These are phyloP conservation scores for Mallotus nudiflorus DNA, from an alignment of 345 rosid species.

Conservation along the genomic window DNA sequence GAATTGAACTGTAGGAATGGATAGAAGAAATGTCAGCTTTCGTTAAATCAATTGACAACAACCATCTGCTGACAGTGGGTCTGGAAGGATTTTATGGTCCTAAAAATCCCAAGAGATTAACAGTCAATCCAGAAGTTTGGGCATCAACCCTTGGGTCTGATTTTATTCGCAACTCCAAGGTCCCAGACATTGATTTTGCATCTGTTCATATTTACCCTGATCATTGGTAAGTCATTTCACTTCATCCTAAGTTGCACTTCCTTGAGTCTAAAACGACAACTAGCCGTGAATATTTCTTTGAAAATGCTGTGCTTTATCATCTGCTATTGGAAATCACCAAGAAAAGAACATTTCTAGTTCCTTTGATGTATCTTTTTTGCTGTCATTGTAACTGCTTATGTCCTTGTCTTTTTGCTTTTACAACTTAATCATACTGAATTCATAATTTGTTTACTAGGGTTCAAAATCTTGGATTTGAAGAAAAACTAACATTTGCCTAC, in stretches of 20 bases:
- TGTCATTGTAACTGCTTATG: not conserved
- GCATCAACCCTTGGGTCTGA: constrained; percentile 85
- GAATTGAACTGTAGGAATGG: constrained; percentile 66
- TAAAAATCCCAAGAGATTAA: constrained; percentile 64
- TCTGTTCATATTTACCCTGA: constrained; percentile 96
- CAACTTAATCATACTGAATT: constrained; percentile 1
- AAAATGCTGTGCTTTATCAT: not conserved
- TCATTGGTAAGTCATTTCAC: constrained; percentile 61
- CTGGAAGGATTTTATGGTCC: constrained; percentile 97
- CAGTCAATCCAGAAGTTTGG: constrained; percentile 81
- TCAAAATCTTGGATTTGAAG: constrained; percentile 61
- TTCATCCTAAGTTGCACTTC: not conserved
- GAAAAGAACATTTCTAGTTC: not conserved
- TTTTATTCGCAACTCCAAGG: constrained; percentile 72
- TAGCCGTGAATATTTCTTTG: not conserved
- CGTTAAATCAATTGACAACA: constrained; percentile 80
- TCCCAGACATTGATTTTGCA: constrained; percentile 63
- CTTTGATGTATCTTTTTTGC: not conserved
- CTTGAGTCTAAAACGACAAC: no score
- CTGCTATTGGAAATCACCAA: no score
- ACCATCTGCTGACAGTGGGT: constrained; percentile 85
- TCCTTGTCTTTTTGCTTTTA: constrained; percentile 2
- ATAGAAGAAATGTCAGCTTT: constrained; percentile 80
- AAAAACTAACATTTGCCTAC: constrained; percentile 54
- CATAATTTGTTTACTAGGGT: constrained; percentile 48